Conservation (phyloP, 139 green algal species). For the Micractinium sp. region DNA sequence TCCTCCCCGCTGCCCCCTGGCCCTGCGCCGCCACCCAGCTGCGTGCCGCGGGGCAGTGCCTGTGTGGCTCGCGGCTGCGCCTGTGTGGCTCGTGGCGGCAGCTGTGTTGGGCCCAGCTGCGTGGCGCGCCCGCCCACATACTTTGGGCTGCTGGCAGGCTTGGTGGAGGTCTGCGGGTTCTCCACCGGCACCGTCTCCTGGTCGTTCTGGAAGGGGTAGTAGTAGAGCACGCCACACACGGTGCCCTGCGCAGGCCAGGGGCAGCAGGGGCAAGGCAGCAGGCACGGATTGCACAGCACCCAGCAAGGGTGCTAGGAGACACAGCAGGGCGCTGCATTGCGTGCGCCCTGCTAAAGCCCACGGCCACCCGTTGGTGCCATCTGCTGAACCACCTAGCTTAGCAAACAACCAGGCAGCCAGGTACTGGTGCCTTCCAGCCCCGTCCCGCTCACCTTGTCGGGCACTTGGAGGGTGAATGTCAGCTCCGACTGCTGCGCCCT, state of each 20-base stretch:
- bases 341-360: not conserved
- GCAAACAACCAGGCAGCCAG: not conserved
- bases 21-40: not conserved
- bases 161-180: conserved; percentile 22
- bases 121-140: not conserved
- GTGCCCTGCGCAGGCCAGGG: conserved; percentile 44
- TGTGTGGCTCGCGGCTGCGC: conserved; percentile 2
- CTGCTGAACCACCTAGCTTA: not conserved
- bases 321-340: not conserved
- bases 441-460: conserved; percentile 45
- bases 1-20: conserved; percentile 5
- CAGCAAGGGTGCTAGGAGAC: not conserved
- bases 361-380: not conserved
- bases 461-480: conserved; percentile 74
- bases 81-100: conserved; percentile 16
- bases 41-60: not conserved
- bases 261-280: not conserved
- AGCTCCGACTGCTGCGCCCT: conserved; percentile 53
- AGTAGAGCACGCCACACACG: conserved; percentile 78
- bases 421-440: not conserved
- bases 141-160: not conserved
- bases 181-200: conserved; percentile 69
- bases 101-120: conserved; percentile 13
- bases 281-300: no score
- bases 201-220: conserved; percentile 77